Conservation (phyloP, 1,284 basidiomycete genomes). For the Pholiota adiposa region DNA sequence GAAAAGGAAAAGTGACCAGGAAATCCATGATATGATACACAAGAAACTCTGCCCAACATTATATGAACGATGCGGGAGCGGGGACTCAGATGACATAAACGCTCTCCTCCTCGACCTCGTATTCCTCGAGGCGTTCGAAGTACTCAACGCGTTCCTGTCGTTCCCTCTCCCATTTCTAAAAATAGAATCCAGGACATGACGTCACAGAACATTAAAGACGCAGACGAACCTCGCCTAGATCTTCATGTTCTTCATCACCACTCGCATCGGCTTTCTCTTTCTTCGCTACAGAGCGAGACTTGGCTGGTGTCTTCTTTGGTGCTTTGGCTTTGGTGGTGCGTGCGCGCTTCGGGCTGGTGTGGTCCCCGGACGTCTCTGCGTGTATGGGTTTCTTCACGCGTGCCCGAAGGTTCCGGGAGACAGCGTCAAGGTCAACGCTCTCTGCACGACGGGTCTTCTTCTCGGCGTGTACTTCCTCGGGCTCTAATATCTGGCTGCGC, state of each 20-base stretch:
- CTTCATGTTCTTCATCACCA: conserved; percentile 8
- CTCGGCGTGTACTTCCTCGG: conserved; percentile 7
- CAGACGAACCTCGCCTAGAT: conserved; percentile 31
- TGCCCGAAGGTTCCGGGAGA: conserved; percentile 17
- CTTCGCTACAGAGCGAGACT: conserved; percentile 17
- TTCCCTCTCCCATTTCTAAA: conserved; percentile 46
- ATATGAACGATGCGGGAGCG: neutral
- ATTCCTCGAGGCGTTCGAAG: conserved; percentile 56
- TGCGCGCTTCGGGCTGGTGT: conserved; percentile 7
- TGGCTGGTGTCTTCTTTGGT: conserved; percentile 18
- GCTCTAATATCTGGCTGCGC: conserved; percentile 8
- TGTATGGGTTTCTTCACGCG: conserved; percentile 15
- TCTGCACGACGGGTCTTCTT: conserved; percentile 5
- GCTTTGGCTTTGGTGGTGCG: conserved; percentile 11
- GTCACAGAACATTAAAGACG: neutral
- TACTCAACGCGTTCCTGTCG: conserved; percentile 59
- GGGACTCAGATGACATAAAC: conserved; percentile 58
- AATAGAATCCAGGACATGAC: neutral
- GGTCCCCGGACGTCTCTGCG: conserved; percentile 15
- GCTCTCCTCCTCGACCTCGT: conserved; percentile 58
- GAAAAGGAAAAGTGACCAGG: neutral
- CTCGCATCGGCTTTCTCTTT: conserved; percentile 5
- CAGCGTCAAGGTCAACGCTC: conserved; percentile 3
- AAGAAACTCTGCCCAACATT: neutral
- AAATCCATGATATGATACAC: conserved; percentile 8